A percentile compares a stretch with the other conserved stretches of the same genome.
These are phyloP conservation scores for Zygoascus meyerae DNA, from an alignment of 1,139 yeast genomes.

Conservation along the genomic window DNA sequence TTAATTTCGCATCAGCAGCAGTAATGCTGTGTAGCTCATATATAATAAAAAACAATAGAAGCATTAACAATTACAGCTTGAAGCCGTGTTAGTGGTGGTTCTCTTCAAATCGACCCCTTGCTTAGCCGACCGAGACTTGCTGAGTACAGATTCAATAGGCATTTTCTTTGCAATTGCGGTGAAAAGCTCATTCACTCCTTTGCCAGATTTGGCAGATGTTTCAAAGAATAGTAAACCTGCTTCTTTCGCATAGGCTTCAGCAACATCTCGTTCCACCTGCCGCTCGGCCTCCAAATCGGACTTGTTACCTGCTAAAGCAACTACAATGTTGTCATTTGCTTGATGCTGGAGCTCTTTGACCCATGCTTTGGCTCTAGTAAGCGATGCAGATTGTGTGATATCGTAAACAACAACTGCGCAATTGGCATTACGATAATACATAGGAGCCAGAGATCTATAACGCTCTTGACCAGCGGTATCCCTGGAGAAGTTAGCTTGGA, in stretches of 20 bases:
- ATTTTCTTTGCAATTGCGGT: constrained; percentile 59
- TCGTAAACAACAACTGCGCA: constrained; percentile 83
- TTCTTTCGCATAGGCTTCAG: constrained; percentile 58
- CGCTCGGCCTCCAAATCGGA: constrained; percentile 54
- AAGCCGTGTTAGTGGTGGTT: constrained; percentile 20
- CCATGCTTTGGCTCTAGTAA: constrained; percentile 92
- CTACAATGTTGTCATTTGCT: constrained; percentile 75
- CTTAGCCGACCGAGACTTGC: constrained; percentile 27
- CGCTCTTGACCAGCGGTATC: constrained; percentile 95
- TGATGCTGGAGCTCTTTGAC: constrained; percentile 90
- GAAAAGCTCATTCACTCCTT: constrained; percentile 75
- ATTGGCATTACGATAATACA: constrained; percentile 86
- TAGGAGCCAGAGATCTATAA: constrained; percentile 82
- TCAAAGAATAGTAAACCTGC: constrained; percentile 79
- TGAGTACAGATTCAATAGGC: constrained; percentile 34
- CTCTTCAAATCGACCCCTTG: constrained; percentile 33
- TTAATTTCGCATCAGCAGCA: too few relatives aligned
- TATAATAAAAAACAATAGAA: too few relatives aligned
- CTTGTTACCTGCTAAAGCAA: constrained; percentile 81
- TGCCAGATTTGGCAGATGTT: constrained; percentile 90
- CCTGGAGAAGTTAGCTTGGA: constrained; percentile 39
- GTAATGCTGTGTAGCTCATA: too few relatives aligned
- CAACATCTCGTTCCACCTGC: constrained; percentile 49
- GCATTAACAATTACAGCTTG: constrained; percentile 30
- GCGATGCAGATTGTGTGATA: constrained; percentile 59